Evolutionary conservation across 1,284 basidiomycete species (phyloP).

Genomic region (Volvariella volvacea): DNA sequence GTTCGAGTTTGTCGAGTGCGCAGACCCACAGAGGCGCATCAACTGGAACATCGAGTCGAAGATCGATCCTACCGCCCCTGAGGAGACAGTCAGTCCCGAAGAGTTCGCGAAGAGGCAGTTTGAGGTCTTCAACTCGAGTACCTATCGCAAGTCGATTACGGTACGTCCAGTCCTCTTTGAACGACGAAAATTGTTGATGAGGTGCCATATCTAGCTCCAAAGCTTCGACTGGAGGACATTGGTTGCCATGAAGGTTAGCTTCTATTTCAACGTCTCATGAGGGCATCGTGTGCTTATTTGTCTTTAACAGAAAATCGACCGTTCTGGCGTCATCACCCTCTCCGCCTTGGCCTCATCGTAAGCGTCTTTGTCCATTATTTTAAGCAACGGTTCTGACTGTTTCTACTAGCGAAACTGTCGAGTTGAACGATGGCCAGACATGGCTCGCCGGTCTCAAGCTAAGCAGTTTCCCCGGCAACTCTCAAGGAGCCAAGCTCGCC

Average conservation of each 20-base stretch:
- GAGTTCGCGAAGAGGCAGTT: constrained; percentile 65
- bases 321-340: constrained; percentile 43
- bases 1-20: constrained; percentile 70
- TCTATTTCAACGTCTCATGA: background rate
- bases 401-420: background rate
- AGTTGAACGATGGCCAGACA: constrained; percentile 29
- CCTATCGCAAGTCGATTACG: constrained; percentile 52
- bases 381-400: background rate
- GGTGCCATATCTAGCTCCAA: constrained; percentile 46
- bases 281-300: constrained; percentile 1
- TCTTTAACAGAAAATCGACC: constrained; percentile 34
- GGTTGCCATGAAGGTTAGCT: constrained; percentile 54
- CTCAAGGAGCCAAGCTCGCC: constrained; percentile 45
- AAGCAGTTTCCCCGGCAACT: constrained; percentile 48
- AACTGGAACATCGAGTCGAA: constrained; percentile 80
- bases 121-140: constrained; percentile 46
- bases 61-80: constrained; percentile 51
- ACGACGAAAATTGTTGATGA: background rate
- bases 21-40: constrained; percentile 51
- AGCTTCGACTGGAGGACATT: constrained; percentile 74
- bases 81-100: constrained; percentile 49
- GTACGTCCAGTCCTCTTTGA: constrained; percentile 28
- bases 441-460: constrained; percentile 63
- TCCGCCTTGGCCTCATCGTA: constrained; percentile 62
- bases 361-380: constrained; percentile 12